phyloP scores from a whole-genome alignment of 306 rosid species.

The Lathyrus aphaca region DNA sequence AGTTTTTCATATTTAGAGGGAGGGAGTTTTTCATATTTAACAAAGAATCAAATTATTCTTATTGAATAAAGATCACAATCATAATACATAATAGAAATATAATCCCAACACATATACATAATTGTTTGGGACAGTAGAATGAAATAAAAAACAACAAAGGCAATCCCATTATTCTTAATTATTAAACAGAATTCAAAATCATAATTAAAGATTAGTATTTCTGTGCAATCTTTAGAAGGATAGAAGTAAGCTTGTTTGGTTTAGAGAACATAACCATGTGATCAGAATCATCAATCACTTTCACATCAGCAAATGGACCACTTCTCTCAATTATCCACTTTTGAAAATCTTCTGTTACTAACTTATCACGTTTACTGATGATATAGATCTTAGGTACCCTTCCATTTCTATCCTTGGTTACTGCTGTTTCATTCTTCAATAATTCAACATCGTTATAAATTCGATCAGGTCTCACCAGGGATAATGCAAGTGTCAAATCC shows the following conservation, averaged over 20 bases:
- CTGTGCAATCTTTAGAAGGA: conserved; percentile 33
- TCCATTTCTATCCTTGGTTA: conserved; percentile 43
- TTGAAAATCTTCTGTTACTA: conserved; percentile 20
- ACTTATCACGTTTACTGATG: conserved; percentile 37
- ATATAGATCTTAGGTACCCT: conserved; percentile 45
- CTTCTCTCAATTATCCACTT: conserved; percentile 44
- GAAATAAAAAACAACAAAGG: too few relatives aligned
- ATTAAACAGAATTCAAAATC: too few relatives aligned
- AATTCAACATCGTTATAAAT: not conserved
- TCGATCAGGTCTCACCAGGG: conserved; percentile 38
- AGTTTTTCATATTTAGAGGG: too few relatives aligned
- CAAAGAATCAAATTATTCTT: too few relatives aligned
- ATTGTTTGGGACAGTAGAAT: not conserved
- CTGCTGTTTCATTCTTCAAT: conserved; percentile 26
- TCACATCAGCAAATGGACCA: conserved; percentile 40
- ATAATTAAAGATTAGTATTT: conserved; percentile 17
- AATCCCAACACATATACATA: not conserved
- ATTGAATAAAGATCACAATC: too few relatives aligned
- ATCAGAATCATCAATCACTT: conserved; percentile 42
- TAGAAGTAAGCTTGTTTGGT: conserved; percentile 34
- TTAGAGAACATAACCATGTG: conserved; percentile 58
- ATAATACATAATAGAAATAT: not conserved
- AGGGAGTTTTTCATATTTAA: too few relatives aligned
- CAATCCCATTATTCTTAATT: too few relatives aligned
- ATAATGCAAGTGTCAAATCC: conserved; percentile 46